Base-by-base conservation (phyloP, 768 basidiomycete species). In the Artomyces pyxidatus region DNA sequence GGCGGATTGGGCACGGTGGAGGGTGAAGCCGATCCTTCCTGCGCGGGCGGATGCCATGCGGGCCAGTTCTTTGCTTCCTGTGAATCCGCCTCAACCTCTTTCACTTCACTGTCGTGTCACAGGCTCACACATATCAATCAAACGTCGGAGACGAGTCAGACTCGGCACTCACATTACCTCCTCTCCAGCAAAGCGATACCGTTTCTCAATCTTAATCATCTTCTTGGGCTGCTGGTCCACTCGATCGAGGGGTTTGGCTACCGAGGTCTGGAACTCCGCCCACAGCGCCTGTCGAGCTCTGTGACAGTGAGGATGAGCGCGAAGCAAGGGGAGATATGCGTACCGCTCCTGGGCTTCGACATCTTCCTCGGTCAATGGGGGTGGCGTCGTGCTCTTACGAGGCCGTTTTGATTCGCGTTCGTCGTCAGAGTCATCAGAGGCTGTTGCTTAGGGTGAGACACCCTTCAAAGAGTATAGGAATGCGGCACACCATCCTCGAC, bases 31-130 rank as follows among this genome's bases (percentile, higher is more conserved):
- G 38, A 39, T 17, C 50, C 47, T 35, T 51, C 55, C 17, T 54
- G 55, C 9, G 60, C 47, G 26, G 55, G 32, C n/a, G 63, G 59
- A 37, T 61, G 58, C 76, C 76, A 83, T 25, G 68, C 54, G 0
- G 87, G 83, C 85, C 87, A 92, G 61, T 76, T 77, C 59, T 75
- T 81, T 3, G 88, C 88, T 4, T 92, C 89, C 6, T 73, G 66
- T 1, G 88, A 90, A 56, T 78, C 76, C 55, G 80, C 85, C 11
- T 74, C 69, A 2, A 91, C 89, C 51, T 88, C 82, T 16, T 80
- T 72, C 1, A 88, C 72, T 62, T 90, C 82, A 44, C 89, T 91
- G 61, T 25, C 43, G 32, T 14, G 45, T 35, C 47, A 37, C 35
- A 25, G 38, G 37, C 48, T 50, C 55, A 44, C 25, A 35, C 30